Base-by-base conservation (phyloP, 805 yeast genomes). In the Torulaspora franciscae region DNA sequence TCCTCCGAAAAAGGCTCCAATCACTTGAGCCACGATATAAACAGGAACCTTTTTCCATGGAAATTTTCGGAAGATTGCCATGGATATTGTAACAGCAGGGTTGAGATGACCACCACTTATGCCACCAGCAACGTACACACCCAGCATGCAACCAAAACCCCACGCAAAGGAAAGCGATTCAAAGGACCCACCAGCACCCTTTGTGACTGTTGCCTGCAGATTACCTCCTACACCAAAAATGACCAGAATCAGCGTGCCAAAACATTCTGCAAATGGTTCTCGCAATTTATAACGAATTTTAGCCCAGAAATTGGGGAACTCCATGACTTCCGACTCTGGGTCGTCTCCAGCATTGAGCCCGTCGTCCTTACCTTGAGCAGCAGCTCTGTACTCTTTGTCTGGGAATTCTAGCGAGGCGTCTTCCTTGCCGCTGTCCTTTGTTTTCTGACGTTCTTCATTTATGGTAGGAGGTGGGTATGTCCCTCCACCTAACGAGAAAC, bases 81-180 rank as follows among this genome's bases (percentile, higher is more conserved):
- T 60, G 7, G 68, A 59, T 9, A 73, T 40, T 6, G 77, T 71
- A 33, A 73, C 72, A 49, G 74, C 75, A 3, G 77, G 77, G 56
- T 73, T 73, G 42, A 73, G 54, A 48, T 73, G 77, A 27, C 74
- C 77, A 53, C 76, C 77, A 47, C 75, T 70, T 43, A 72, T 59
- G 49, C 77, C 77, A 39, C 75, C 75, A 34, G 73, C 65, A n/a
- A 61, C 61, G 35, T 62, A 57, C 43, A 70, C 71, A 40, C 76
- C 77, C 30, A 72, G 49, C 69, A 71, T 70, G 35, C 71, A 73
- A 6, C 73, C 77, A 32, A 71, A 52, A 34, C 76, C 77, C 76
- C 76, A 73, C 3, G 69, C 59, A 45, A 72, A 58, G 5, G 71
- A 68, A 45, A 71, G 57, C 13, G 71, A 59, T 29, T 66, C 62